These are phyloP conservation scores for Usnea hakonensis DNA, from an alignment of 495 filamentous ascomycete genomes.

Conservation along the genomic window DNA sequence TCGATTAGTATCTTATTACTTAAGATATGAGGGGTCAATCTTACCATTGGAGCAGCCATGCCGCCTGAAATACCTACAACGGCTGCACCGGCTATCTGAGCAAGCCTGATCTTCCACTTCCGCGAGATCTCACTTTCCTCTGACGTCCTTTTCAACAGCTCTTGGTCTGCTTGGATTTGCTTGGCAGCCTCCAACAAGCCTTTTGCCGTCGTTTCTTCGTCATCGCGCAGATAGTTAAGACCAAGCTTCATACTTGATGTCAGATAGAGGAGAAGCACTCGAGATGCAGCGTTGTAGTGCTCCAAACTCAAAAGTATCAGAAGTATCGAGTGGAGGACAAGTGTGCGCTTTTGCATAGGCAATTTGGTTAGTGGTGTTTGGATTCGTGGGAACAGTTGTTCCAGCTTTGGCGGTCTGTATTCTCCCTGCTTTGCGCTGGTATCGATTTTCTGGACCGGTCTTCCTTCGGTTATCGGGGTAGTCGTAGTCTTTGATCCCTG, in stretches of 20 bases:
- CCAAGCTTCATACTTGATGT: conserved; percentile 61
- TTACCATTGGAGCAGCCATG: conserved; percentile 63
- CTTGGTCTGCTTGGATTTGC: conserved; percentile 59
- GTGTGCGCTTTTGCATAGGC: conserved; percentile 35
- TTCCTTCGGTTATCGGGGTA: conserved; percentile 2
- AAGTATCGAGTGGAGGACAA: conserved; percentile 56
- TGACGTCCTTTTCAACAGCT: conserved; percentile 50
- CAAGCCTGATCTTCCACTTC: conserved; percentile 77
- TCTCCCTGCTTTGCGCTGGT: conserved; percentile 25
- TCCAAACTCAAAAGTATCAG: conserved; percentile 73
- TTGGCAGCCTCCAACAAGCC: conserved; percentile 66
- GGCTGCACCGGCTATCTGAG: conserved; percentile 67
- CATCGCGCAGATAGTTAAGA: conserved; percentile 54
- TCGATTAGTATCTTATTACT: neutral
- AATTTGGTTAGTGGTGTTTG: conserved; percentile 38
- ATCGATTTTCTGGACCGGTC: conserved; percentile 9
- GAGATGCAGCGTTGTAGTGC: conserved; percentile 67
- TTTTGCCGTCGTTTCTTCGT: conserved; percentile 67
- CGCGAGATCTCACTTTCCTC: conserved; percentile 58
- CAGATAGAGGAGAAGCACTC: conserved; percentile 63
- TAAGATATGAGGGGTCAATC: neutral
- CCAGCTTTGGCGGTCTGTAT: conserved; percentile 29
- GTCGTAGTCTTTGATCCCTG: conserved; percentile 10
- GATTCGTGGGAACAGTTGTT: conserved; percentile 39
- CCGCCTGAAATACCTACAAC: conserved; percentile 76